Evolutionary conservation across 2,329 filamentous ascomycete genomes (phyloP).

Genomic region (Diplodia mutila): DNA sequence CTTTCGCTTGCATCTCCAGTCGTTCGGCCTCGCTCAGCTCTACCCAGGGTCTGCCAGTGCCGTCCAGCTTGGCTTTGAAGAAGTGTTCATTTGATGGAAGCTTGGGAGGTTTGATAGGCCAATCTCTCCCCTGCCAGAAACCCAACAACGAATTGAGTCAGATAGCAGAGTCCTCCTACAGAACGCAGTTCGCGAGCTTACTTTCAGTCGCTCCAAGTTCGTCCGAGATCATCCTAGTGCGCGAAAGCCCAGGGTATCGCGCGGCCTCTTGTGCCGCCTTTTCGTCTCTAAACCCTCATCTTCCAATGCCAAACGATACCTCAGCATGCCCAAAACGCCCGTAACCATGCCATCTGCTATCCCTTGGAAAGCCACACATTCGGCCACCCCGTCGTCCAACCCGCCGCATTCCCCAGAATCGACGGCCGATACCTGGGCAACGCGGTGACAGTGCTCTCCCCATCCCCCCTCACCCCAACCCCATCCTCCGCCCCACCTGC

Average conservation of each 20-base stretch:
- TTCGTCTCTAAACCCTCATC: too few relatives aligned
- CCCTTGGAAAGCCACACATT: not conserved
- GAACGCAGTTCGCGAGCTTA: too few relatives aligned
- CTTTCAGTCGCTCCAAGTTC: too few relatives aligned
- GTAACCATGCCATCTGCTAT: not conserved
- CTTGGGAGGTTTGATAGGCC: not conserved
- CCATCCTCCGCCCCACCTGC: not conserved
- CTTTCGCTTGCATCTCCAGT: not conserved
- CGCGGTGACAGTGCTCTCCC: slow-evolving; percentile 13
- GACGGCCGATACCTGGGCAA: slow-evolving; percentile 18
- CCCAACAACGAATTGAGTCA: not conserved
- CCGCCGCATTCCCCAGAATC: slow-evolving; percentile 4
- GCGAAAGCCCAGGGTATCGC: too few relatives aligned
- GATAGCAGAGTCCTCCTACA: too few relatives aligned
- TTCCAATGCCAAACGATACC: too few relatives aligned
- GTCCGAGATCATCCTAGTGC: too few relatives aligned
- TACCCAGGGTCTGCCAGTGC: not conserved
- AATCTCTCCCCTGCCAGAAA: not conserved
- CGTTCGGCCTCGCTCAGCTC: not conserved
- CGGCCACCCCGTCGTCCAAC: slow-evolving; percentile 5
- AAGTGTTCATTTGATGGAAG: not conserved
- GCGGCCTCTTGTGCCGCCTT: too few relatives aligned
- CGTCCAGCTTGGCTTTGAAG: not conserved
- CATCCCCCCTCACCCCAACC: not conserved
- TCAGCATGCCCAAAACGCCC: not conserved